These are phyloP conservation scores for Vitis rupestris DNA, from an alignment of 164 flowering plant genomes.

Conservation along the genomic window DNA sequence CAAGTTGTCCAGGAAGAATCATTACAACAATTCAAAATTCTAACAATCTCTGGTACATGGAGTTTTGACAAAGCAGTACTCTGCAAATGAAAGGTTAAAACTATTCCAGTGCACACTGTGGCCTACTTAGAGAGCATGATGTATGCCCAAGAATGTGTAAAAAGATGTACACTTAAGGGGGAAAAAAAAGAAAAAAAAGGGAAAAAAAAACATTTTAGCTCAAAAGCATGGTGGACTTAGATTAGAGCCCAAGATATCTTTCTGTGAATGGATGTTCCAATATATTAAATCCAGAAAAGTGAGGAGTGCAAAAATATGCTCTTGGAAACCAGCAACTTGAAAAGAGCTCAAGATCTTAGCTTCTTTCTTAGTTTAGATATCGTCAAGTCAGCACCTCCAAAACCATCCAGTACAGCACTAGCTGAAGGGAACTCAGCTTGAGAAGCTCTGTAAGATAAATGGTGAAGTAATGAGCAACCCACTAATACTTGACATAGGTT, in stretches of 20 bases:
- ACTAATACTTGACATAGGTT: not conserved
- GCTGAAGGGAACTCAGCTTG: slow-evolving; percentile 84
- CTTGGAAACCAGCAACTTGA: not conserved
- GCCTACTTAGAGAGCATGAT: no score
- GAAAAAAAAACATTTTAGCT: no score
- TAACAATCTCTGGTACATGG: no score
- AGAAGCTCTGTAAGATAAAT: slow-evolving; percentile 49
- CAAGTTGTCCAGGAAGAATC: no score
- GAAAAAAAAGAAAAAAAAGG: no score
- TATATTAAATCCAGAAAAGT: not conserved
- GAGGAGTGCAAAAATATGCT: not conserved
- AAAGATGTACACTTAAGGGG: no score
- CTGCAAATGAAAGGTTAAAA: no score
- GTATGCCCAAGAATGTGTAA: no score
- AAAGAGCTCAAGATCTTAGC: slow-evolving; percentile 11
- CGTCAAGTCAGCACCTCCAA: slow-evolving; percentile 87
- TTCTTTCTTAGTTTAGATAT: slow-evolving; percentile 48
- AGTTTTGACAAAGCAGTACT: no score
- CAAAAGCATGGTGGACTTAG: no score
- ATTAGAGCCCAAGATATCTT: not conserved
- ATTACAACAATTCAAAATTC: no score
- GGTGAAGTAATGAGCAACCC: not conserved
- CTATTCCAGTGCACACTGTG: no score
- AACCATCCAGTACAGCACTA: slow-evolving; percentile 69
- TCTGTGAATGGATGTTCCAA: not conserved